Percentiles rank a stretch among this genome's conserved stretches.
phyloP scores from a whole-genome alignment of 768 basidiomycete species.

The Tylopilus intermedius region DNA sequence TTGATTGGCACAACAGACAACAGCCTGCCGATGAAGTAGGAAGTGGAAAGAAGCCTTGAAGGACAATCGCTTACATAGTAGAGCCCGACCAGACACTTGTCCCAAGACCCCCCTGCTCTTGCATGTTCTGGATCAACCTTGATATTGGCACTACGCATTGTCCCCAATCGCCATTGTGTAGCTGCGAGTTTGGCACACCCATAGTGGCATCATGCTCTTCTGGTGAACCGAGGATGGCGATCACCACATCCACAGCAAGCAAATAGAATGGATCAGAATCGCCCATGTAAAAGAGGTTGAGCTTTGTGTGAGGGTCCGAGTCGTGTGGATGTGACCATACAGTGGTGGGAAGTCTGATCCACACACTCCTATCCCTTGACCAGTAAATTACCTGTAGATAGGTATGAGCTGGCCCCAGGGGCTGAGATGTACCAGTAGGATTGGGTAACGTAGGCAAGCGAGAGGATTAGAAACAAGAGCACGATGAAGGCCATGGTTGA shows the following conservation, averaged over 20 bases:
- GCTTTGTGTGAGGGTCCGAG: no score
- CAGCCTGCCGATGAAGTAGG: neutral
- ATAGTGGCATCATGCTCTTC: neutral
- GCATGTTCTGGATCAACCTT: conserved; percentile 38
- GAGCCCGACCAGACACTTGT: conserved; percentile 66
- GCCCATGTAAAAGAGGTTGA: no score
- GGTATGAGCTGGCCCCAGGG: conserved; percentile 29
- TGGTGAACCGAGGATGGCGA: conserved; percentile 46
- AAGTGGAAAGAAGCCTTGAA: neutral
- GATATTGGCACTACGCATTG: conserved; percentile 10
- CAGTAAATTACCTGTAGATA: no score
- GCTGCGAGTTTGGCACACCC: neutral
- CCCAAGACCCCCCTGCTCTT: conserved; percentile 52
- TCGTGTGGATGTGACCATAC: no score
- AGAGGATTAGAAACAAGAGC: conserved; percentile 25
- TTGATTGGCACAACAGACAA: neutral
- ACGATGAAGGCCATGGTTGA: conserved; percentile 17
- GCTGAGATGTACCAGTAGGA: conserved; percentile 30
- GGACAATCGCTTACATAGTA: conserved; percentile 59
- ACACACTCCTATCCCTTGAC: no score
- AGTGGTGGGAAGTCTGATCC: no score
- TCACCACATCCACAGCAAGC: conserved; percentile 69
- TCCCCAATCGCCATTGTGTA: neutral
- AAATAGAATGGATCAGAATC: conserved; percentile 66
- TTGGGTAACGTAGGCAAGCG: conserved; percentile 28